phyloP scores from a whole-genome alignment of 2,329 filamentous ascomycete genomes.

The Cordyceps javanica region DNA sequence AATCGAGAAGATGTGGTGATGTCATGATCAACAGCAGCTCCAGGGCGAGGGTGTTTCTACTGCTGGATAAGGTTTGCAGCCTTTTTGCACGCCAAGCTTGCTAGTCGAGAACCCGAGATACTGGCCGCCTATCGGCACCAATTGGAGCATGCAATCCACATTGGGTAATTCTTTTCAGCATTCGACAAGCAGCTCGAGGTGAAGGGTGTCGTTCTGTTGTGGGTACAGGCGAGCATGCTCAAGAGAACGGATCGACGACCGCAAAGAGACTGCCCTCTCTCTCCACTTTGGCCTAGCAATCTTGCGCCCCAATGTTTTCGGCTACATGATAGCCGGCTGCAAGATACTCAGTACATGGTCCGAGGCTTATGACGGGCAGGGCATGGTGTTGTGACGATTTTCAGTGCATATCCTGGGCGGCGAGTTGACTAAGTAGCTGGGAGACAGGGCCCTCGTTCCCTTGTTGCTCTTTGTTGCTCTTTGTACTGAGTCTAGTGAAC shows the following conservation, averaged over 20 bases:
- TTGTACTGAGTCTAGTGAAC: background rate
- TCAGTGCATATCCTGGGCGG: background rate
- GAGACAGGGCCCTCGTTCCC: too few relatives aligned
- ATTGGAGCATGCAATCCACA: background rate
- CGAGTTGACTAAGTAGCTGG: too few relatives aligned
- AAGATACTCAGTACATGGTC: background rate
- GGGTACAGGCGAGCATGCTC: background rate
- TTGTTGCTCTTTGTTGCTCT: too few relatives aligned
- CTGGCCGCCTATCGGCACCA: background rate
- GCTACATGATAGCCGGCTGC: background rate
- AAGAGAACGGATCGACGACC: background rate
- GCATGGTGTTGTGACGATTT: background rate
- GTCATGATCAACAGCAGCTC: conserved; percentile 8
- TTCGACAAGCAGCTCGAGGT: background rate
- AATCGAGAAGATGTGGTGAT: background rate
- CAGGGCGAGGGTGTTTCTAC: background rate
- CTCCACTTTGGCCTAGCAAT: conserved; percentile 1
- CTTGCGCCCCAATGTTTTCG: background rate
- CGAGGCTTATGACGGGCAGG: background rate
- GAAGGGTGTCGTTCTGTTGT: background rate
- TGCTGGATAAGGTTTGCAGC: conserved; percentile 5
- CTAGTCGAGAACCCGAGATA: background rate
- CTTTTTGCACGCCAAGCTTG: background rate
- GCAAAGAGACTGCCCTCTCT: background rate
- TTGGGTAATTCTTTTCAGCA: background rate